Percentiles rank a stretch among this genome's conserved stretches.
Evolutionary conservation across 2,329 filamentous ascomycete genomes (phyloP).

Genomic region (Ilyonectria destructans): DNA sequence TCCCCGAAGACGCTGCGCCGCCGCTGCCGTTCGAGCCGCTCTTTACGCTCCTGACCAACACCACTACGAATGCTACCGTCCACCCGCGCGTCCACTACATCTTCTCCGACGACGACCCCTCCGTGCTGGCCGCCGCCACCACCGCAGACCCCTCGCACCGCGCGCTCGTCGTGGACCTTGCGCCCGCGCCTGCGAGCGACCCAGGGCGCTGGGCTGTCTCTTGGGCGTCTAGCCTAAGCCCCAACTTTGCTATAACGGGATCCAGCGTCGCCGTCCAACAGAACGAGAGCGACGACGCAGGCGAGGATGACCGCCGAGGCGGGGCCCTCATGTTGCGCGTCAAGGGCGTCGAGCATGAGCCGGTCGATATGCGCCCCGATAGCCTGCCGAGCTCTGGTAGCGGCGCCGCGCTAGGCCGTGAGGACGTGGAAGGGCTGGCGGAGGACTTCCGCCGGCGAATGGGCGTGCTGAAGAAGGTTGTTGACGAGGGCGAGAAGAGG

Average conservation of each 20-base stretch:
- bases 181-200: conserved; percentile 55
- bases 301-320: conserved; percentile 45
- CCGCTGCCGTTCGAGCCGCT: conserved; percentile 78
- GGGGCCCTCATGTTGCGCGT: conserved; percentile 55
- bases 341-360: conserved; percentile 58
- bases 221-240: conserved; percentile 80
- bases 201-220: conserved; percentile 70
- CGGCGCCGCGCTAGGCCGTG: conserved; percentile 53
- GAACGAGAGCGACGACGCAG: conserved; percentile 54
- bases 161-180: conserved; percentile 71
- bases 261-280: conserved; percentile 62
- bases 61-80: conserved; percentile 79
- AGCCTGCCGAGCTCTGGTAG: conserved; percentile 51
- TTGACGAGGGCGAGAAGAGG: conserved; percentile 67
- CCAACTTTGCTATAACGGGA: conserved; percentile 77
- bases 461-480: conserved; percentile 68
- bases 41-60: conserved; percentile 88
- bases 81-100: conserved; percentile 94
- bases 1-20: conserved; percentile 31
- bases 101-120: conserved; percentile 92
- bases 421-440: conserved; percentile 68
- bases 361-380: conserved; percentile 48
- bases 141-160: conserved; percentile 60
- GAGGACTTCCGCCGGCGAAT: conserved; percentile 74
- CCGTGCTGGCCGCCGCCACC: conserved; percentile 79